Conservation (phyloP, 2,329 filamentous ascomycete species). For the Aspergillus quadrilineatus region DNA sequence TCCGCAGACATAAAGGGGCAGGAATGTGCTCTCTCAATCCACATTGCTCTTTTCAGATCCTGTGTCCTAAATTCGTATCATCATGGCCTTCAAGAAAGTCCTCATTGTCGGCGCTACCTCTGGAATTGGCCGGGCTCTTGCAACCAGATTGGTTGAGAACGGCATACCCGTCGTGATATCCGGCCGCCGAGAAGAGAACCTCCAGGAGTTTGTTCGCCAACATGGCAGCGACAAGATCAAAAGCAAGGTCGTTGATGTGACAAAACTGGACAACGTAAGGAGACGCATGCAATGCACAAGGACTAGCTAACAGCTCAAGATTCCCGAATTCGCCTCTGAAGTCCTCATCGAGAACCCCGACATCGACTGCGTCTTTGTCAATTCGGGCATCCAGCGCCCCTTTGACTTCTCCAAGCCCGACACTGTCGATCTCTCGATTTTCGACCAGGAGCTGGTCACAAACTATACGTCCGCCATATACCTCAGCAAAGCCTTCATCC, state of each 20-base stretch:
- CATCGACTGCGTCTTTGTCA: slow-evolving; percentile 54
- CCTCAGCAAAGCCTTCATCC: slow-evolving; percentile 51
- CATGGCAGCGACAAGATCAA: slow-evolving; percentile 49
- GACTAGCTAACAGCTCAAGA: slow-evolving; percentile 6
- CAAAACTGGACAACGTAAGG: slow-evolving; percentile 47
- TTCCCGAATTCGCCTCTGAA: slow-evolving; percentile 21
- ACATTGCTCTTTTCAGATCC: too few species aligned
- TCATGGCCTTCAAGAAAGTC: slow-evolving; percentile 49
- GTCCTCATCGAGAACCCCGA: slow-evolving; percentile 48
- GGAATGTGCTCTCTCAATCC: too few species aligned
- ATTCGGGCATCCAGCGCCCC: slow-evolving; percentile 54
- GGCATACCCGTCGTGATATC: slow-evolving; percentile 50
- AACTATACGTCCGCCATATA: slow-evolving; percentile 54
- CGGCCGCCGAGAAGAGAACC: slow-evolving; percentile 52
- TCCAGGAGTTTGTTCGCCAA: slow-evolving; percentile 49
- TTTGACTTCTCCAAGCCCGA: slow-evolving; percentile 52
- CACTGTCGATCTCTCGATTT: slow-evolving; percentile 44
- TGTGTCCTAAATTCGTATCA: background rate
- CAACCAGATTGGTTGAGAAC: slow-evolving; percentile 49
- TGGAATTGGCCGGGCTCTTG: slow-evolving; percentile 50
- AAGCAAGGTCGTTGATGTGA: slow-evolving; percentile 52
- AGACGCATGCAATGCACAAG: too few species aligned
- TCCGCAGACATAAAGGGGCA: too few species aligned
- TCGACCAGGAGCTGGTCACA: slow-evolving; percentile 50
- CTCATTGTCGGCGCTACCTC: slow-evolving; percentile 54